phyloP scores from a whole-genome alignment of 805 yeast genomes.

The Danielozyma ontarioensis region DNA sequence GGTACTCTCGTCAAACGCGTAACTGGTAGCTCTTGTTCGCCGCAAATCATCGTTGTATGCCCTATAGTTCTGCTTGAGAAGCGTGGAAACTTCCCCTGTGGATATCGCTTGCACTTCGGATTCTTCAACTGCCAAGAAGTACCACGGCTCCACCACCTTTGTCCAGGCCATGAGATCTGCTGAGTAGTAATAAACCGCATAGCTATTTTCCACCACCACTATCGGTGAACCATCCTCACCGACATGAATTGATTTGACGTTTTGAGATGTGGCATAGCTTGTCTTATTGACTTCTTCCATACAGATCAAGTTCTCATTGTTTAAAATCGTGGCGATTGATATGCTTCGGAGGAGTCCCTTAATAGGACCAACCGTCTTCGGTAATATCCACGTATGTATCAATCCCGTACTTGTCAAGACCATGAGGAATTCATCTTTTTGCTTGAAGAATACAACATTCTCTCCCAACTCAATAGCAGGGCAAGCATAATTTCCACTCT shows the following conservation, averaged over 20 bases:
- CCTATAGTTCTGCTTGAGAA: constrained; percentile 3
- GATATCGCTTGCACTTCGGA: constrained; percentile 1
- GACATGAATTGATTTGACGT: constrained; percentile 25
- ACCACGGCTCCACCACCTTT: constrained; percentile 43
- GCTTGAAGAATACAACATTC: constrained; percentile 34
- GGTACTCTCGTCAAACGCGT: constrained; percentile 5
- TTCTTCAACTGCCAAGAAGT: constrained; percentile 12
- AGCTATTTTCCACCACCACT: constrained; percentile 28
- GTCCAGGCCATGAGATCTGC: constrained; percentile 43
- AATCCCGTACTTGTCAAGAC: constrained; percentile 48
- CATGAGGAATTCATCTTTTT: constrained; percentile 28
- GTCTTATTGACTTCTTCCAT: constrained; percentile 2
- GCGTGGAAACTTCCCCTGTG: background rate
- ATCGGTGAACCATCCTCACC: constrained; percentile 37
- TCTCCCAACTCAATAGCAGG: constrained; percentile 53
- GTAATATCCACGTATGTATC: constrained; percentile 48
- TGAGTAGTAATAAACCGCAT: constrained; percentile 40
- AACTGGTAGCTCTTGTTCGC: constrained; percentile 5
- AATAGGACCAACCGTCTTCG: constrained; percentile 12
- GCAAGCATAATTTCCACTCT: constrained; percentile 39
- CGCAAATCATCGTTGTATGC: constrained; percentile 4
- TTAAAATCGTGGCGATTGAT: constrained; percentile 51
- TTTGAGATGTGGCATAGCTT: constrained; percentile 8
- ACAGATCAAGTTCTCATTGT: constrained; percentile 19
- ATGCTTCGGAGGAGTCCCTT: constrained; percentile 35